These are phyloP conservation scores for Rosa chinensis DNA, from an alignment of 306 rosid species.

Conservation along the genomic window DNA sequence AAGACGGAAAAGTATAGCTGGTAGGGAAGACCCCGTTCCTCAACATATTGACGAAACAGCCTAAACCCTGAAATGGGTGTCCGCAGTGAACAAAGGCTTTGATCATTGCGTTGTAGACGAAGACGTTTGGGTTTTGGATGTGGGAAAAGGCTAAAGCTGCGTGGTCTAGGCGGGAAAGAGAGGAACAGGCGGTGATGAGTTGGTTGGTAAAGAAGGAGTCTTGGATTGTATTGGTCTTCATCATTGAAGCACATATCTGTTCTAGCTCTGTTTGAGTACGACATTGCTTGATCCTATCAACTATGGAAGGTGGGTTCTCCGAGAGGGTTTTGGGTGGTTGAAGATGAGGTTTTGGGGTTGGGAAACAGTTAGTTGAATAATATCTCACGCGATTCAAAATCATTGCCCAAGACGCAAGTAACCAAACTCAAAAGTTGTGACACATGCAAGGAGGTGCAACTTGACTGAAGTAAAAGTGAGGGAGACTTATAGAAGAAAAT, in stretches of 20 bases:
- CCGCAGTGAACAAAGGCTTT: constrained; percentile 50
- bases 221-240: constrained; percentile 52
- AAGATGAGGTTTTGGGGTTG: constrained; percentile 13
- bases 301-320: constrained; percentile 29
- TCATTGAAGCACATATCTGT: constrained; percentile 51
- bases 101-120: constrained; percentile 68
- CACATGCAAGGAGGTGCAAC: too few species aligned
- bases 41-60: constrained; percentile 46
- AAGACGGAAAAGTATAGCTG: constrained; percentile 65
- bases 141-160: constrained; percentile 50
- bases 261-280: constrained; percentile 36
- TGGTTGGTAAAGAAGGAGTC: constrained; percentile 41
- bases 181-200: constrained; percentile 27
- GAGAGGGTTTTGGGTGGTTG: not conserved
- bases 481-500: too few species aligned
- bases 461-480: too few species aligned
- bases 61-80: constrained; percentile 41
- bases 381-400: constrained; percentile 12
- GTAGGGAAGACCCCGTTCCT: constrained; percentile 43
- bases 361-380: not conserved
- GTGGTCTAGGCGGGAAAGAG: constrained; percentile 22
- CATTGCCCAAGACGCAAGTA: not conserved
- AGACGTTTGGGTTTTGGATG: constrained; percentile 51
- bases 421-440: not conserved
- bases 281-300: constrained; percentile 44